A percentile compares a stretch with the other conserved stretches of the same genome.
Evolutionary conservation across 805 yeast genomes (phyloP).

Genomic region (Clavispora vitiphila): DNA sequence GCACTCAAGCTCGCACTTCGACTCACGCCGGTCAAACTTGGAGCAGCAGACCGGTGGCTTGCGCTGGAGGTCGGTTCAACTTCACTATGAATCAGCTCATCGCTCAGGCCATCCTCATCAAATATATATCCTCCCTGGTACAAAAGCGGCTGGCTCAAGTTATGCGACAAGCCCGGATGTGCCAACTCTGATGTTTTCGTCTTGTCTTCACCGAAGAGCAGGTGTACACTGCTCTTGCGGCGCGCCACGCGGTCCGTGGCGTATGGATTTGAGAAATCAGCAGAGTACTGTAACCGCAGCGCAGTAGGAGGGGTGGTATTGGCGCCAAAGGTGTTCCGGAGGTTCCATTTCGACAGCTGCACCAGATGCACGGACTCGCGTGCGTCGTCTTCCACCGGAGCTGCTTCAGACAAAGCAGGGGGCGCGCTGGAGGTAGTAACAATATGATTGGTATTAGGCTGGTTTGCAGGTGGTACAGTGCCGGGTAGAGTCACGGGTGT

Average conservation of each 20-base stretch:
- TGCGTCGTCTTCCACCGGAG: neutral
- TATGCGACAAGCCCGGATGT: neutral
- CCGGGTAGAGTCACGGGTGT: too few species aligned
- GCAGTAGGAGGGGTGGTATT: constrained; percentile 16
- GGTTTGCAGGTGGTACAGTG: too few species aligned
- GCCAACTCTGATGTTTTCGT: neutral
- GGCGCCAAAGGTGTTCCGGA: constrained; percentile 7
- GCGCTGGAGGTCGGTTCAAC: neutral
- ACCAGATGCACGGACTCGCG: constrained; percentile 20
- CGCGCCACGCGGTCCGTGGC: constrained; percentile 6
- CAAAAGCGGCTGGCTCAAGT: neutral
- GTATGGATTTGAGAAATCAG: constrained; percentile 17
- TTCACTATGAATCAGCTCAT: constrained; percentile 19
- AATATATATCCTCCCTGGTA: constrained; percentile 19
- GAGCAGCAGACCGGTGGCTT: neutral
- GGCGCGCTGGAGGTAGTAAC: too few species aligned
- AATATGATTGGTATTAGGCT: too few species aligned
- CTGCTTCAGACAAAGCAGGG: neutral
- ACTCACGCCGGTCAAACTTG: neutral
- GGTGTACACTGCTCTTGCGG: constrained; percentile 11
- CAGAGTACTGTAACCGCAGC: constrained; percentile 1
- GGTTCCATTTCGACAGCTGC: constrained; percentile 17
- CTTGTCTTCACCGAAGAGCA: constrained; percentile 10
- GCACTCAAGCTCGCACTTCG: neutral
- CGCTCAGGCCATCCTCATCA: constrained; percentile 19